Base-by-base conservation (phyloP, 2,329 filamentous ascomycete species). In the Zymoseptoria passerinii region DNA sequence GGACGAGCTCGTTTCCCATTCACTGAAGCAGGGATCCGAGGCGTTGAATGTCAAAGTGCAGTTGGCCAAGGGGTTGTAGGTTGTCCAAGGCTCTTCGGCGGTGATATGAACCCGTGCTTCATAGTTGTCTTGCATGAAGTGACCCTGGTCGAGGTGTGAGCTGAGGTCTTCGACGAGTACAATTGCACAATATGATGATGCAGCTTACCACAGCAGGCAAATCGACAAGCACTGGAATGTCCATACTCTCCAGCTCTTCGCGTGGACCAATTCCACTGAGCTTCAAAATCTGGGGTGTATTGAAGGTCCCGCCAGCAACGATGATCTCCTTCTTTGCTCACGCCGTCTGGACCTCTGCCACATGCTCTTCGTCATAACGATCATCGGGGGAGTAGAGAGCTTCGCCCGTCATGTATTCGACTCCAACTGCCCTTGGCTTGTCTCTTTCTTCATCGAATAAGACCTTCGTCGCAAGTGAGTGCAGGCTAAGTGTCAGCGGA, bases 381-480 rank as follows among this genome's bases (percentile, higher is more conserved):
- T 73, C 74, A 58, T 73, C 69, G 13, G 73, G 74, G 28, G 68
- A 64, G 63, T 76, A 77, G 8, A 76, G 64, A 19, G 66, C 67
- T 44, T 62, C 59, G 35, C 74, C 75, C n/a, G 73, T 69, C 55
- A 74, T 68, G 63, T 73, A 77, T 60, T 76, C 70, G 16, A 77
- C 74, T 57, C 74, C 75, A 13, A 68, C 72, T 2, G 75, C 75
- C 19, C 66, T 85, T 2, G 83, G 77, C 3, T 75, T 70, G 56
- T 80, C 80, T n/a, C 74, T 68, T n/a, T 80, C 83, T 1, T 84
- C 80, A 40, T 87, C 84, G 63, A 85, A 87, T 40, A 76, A 75
- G 70, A 90, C 73, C 70, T 84, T 85, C 56, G 86, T 85, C 63
- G 82, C 88, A 52, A 88, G 74, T 40, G 80, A 83, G 72, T 87